These are phyloP conservation scores for Solanum peruvianum DNA, from an alignment of 257 asterid species.

Conservation along the genomic window DNA sequence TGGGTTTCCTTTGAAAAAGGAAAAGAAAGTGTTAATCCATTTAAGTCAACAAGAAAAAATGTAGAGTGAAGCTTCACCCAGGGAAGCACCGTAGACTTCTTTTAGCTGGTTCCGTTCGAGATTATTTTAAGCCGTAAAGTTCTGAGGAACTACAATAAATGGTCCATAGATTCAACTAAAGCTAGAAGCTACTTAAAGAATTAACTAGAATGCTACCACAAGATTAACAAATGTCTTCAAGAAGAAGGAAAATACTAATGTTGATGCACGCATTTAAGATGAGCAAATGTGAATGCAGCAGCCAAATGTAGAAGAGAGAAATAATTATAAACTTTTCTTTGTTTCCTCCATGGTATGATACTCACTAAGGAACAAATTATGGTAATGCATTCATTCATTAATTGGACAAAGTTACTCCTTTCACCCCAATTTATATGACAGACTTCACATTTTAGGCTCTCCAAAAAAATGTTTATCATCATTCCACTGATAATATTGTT, in stretches of 20 bases:
- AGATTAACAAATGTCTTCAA: not conserved
- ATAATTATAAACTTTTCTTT: not conserved
- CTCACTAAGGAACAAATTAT: not conserved
- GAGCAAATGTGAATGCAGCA: not conserved
- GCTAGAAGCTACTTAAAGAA: not conserved
- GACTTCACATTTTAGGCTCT: not conserved
- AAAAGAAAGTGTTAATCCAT: not conserved
- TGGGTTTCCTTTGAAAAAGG: not conserved
- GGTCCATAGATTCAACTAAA: not conserved
- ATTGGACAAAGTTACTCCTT: not conserved
- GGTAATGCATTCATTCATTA: not conserved
- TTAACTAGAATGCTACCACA: not conserved
- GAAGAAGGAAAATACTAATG: not conserved
- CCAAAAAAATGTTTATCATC: not conserved
- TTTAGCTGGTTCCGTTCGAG: not conserved
- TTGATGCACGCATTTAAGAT: not conserved
- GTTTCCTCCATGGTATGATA: not conserved
- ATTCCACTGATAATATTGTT: not conserved
- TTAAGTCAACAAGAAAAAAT: not conserved
- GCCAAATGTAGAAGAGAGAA: not conserved
- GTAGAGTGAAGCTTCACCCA: not conserved
- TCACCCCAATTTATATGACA: not conserved
- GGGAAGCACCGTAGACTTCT: not conserved
- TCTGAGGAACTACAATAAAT: not conserved
- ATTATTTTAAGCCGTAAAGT: not conserved